phyloP scores from a whole-genome alignment of 2,329 filamentous ascomycete species.

The Fusarium zealandicum region DNA sequence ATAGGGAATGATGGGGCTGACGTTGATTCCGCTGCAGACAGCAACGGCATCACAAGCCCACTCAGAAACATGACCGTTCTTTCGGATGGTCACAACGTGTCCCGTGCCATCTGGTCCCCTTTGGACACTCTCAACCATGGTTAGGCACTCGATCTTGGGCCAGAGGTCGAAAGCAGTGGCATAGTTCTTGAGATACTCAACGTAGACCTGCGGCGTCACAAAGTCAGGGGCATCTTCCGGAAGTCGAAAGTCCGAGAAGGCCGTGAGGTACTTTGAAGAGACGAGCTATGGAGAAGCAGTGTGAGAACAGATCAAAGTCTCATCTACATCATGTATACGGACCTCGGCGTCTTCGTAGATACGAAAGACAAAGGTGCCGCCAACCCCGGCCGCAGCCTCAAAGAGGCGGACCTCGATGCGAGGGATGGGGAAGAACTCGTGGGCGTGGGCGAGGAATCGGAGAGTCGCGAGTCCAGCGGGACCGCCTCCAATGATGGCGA shows the following conservation, averaged over 20 bases:
- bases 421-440: constrained; percentile 47
- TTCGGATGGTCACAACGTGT: constrained; percentile 24
- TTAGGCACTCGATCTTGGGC: constrained; percentile 46
- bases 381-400: constrained; percentile 53
- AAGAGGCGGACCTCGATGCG: constrained; percentile 54
- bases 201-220: constrained; percentile 49
- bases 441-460: constrained; percentile 50
- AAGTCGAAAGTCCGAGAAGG: constrained; percentile 58
- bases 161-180: constrained; percentile 49
- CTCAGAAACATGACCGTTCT: constrained; percentile 1
- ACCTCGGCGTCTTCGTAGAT: constrained; percentile 58
- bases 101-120: constrained; percentile 14
- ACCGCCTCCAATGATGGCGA: constrained; percentile 54
- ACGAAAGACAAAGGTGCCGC: constrained; percentile 56
- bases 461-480: constrained; percentile 53
- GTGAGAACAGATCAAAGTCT: neutral
- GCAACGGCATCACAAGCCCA: constrained; percentile 56
- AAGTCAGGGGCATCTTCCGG: constrained; percentile 54
- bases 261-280: constrained; percentile 58
- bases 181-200: constrained; percentile 54
- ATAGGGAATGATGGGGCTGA: constrained; percentile 49
- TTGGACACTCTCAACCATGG: constrained; percentile 42
- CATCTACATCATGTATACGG: neutral
- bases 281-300: constrained; percentile 48
- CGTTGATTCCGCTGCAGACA: constrained; percentile 55